A percentile compares a stretch with the other conserved stretches of the same genome.
Conservation (phyloP, 108 stramenopile genomes). For the Tribonema minus region DNA sequence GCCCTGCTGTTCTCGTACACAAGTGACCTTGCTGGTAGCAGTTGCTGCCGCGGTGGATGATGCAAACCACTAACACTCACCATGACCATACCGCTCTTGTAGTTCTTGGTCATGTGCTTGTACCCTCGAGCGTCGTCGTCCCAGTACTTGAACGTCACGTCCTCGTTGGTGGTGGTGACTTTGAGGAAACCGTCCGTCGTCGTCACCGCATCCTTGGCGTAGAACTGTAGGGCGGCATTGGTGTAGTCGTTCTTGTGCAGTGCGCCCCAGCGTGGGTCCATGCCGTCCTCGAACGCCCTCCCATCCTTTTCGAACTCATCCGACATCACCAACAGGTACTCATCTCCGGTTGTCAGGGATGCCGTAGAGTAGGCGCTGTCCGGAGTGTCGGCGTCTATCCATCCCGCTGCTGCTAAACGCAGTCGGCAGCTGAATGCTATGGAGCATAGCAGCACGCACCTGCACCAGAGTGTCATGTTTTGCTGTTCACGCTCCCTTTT, state of each 20-base stretch:
- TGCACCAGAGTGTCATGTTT: no score
- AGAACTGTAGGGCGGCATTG: conserved; percentile 89
- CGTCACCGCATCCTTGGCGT: conserved; percentile 71
- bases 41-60: no score
- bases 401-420: conserved; percentile 59
- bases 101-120: conserved; percentile 69
- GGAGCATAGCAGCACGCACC: no score
- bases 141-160: conserved; percentile 75
- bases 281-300: conserved; percentile 79
- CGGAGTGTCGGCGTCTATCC: conserved; percentile 92
- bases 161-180: conserved; percentile 68
- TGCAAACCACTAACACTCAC: no score
- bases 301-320: conserved; percentile 82
- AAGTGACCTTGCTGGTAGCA: no score
- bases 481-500: no score
- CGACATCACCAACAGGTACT: conserved; percentile 71
- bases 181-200: conserved; percentile 68
- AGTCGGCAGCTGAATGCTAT: no score
- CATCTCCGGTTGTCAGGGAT: not conserved
- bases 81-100: conserved; percentile 78
- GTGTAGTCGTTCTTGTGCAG: conserved; percentile 96
- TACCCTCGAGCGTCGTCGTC: conserved; percentile 68
- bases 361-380: conserved; percentile 55
- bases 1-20: no score
- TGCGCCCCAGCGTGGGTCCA: conserved; percentile 91